Conservation (phyloP, 306 rosid species). For the Sechiopsis laciniata region DNA sequence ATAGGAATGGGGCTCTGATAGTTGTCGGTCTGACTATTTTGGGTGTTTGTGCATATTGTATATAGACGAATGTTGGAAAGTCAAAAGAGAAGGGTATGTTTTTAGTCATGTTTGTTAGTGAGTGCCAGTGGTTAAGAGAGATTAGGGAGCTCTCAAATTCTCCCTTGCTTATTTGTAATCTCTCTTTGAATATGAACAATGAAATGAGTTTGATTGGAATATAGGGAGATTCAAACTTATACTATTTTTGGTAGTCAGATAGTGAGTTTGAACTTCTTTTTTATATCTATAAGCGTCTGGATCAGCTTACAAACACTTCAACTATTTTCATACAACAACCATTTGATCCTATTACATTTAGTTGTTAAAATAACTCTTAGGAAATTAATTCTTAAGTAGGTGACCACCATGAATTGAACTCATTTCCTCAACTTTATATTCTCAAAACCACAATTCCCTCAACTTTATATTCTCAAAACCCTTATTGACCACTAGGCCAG, state of each 20-base stretch:
- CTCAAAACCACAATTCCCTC: too few relatives aligned
- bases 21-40: background rate
- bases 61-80: background rate
- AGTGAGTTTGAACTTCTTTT: background rate
- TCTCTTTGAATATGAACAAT: background rate
- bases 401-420: too few relatives aligned
- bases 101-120: background rate
- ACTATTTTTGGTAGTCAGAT: background rate
- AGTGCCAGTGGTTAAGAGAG: background rate
- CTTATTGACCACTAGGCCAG: too few relatives aligned
- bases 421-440: too few relatives aligned
- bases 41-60: background rate
- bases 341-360: too few relatives aligned
- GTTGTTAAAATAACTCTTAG: too few relatives aligned
- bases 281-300: too few relatives aligned
- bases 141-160: background rate
- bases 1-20: background rate
- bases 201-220: background rate
- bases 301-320: too few relatives aligned
- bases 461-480: too few relatives aligned
- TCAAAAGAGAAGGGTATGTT: background rate
- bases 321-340: too few relatives aligned
- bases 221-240: background rate
- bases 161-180: background rate
- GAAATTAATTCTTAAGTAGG: too few relatives aligned